Evolutionary conservation across 768 basidiomycete species (phyloP).

Genomic region (Neoboletus subvelutipes): DNA sequence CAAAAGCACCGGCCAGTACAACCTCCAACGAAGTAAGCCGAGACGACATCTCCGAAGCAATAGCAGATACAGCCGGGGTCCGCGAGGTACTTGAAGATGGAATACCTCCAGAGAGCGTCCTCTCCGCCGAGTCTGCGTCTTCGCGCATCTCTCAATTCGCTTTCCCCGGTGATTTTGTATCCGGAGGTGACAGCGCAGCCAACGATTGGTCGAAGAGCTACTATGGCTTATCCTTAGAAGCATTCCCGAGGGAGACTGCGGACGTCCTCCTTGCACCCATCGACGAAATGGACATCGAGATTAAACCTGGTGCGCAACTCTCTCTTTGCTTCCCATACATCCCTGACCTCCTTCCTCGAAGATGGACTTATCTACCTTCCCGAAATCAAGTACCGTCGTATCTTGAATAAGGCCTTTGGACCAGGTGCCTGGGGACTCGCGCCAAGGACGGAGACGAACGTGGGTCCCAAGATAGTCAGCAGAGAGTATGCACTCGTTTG

Average conservation of each 20-base stretch:
- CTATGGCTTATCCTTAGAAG: conserved; percentile 70
- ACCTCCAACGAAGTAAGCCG: conserved; percentile 21
- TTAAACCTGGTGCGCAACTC: conserved; percentile 76
- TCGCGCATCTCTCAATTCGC: conserved; percentile 16
- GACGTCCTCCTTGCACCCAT: conserved; percentile 74
- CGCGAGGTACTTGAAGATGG: conserved; percentile 15
- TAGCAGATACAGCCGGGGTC: conserved; percentile 19
- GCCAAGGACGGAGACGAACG: conserved; percentile 88
- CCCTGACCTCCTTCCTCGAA: conserved; percentile 29
- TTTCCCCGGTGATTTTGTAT: conserved; percentile 30
- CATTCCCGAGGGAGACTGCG: conserved; percentile 75
- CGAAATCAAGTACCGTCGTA: conserved; percentile 93
- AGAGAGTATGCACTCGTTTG: conserved; percentile 95
- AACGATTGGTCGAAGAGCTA: conserved; percentile 92
- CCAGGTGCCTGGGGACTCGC: conserved; percentile 98
- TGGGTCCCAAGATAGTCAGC: conserved; percentile 83
- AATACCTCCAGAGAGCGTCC: conserved; percentile 14
- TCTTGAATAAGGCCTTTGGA: conserved; percentile 90
- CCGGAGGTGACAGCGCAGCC: conserved; percentile 17
- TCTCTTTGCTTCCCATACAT: background rate
- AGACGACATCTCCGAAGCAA: conserved; percentile 20
- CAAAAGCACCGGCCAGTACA: conserved; percentile 35
- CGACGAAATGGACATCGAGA: conserved; percentile 79
- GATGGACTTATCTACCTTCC: conserved; percentile 95
- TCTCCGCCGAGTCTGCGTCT: conserved; percentile 14